phyloP scores from a whole-genome alignment of 1,284 basidiomycete species.

The Anthracocystis setariae region DNA sequence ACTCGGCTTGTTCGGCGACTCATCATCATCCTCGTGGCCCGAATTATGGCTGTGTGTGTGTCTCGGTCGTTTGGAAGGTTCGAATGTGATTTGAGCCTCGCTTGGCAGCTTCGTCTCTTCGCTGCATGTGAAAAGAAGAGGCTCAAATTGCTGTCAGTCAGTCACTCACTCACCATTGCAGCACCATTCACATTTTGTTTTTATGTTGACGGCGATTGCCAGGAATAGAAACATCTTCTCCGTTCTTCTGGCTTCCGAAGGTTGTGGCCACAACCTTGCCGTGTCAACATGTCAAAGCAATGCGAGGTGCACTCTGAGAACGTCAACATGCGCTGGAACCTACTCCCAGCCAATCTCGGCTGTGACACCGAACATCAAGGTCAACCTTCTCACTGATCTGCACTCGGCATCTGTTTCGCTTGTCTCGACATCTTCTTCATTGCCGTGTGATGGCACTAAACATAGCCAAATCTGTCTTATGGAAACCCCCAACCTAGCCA shows the following conservation, averaged over 20 bases:
- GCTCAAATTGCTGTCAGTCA: too few species aligned
- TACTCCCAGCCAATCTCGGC: not conserved
- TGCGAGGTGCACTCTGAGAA: too few species aligned
- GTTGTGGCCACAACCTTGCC: not conserved
- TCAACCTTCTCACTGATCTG: slow-evolving; percentile 19
- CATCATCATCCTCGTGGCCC: not conserved
- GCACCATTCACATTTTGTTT: too few species aligned
- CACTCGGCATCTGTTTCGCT: slow-evolving; percentile 10
- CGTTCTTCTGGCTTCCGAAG: not conserved
- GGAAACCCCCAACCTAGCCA: too few species aligned
- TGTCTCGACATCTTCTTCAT: too few species aligned
- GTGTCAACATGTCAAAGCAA: slow-evolving; percentile 1
- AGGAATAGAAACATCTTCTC: not conserved
- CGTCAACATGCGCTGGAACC: not conserved
- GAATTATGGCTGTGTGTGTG: not conserved
- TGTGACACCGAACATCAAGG: not conserved
- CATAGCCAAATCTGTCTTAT: too few species aligned
- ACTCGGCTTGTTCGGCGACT: not conserved
- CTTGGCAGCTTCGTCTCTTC: not conserved
- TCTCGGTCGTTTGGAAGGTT: not conserved
- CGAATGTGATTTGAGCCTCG: not conserved
- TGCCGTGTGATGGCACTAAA: too few species aligned
- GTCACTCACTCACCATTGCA: too few species aligned
- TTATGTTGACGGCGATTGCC: not conserved
- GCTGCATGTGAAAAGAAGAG: not conserved